phyloP scores from a whole-genome alignment of 768 basidiomycete species.

The Tulasnella sp. region DNA sequence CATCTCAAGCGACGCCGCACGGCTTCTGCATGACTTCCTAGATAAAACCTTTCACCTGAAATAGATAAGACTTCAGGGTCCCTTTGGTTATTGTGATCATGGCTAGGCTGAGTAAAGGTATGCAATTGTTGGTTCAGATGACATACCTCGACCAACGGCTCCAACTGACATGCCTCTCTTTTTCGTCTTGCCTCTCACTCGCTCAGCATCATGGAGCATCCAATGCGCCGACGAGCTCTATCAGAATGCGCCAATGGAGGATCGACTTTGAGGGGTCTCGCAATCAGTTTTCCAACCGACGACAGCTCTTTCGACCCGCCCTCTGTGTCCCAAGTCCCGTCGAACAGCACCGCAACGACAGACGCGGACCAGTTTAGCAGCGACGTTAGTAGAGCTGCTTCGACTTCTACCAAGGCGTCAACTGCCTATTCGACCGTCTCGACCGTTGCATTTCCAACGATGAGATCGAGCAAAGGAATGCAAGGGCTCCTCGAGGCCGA shows the following conservation, averaged over 20 bases:
- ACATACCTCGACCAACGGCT: neutral
- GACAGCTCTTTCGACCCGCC: neutral
- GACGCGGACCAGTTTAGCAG: neutral
- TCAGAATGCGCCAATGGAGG: neutral
- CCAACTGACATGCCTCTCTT: neutral
- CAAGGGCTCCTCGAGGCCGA: constrained; percentile 38
- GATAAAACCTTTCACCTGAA: neutral
- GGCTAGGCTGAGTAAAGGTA: neutral
- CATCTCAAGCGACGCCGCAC: too few relatives aligned
- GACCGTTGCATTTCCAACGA: neutral
- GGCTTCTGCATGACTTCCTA: too few relatives aligned
- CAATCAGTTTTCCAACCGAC: neutral
- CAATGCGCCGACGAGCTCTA: constrained; percentile 5
- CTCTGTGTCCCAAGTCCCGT: neutral
- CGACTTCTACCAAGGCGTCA: neutral
- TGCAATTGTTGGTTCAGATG: neutral
- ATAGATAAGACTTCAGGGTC: too few relatives aligned
- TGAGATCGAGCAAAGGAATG: constrained; percentile 29
- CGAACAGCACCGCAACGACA: neutral
- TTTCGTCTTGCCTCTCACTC: neutral
- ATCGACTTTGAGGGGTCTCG: neutral
- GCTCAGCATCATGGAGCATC: neutral
- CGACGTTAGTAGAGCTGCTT: neutral
- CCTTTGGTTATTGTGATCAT: neutral
- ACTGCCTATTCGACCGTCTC: neutral